These are phyloP conservation scores for Allomyces macrogynus DNA, from an alignment of 192 early-diverging fungal species.

Conservation along the genomic window DNA sequence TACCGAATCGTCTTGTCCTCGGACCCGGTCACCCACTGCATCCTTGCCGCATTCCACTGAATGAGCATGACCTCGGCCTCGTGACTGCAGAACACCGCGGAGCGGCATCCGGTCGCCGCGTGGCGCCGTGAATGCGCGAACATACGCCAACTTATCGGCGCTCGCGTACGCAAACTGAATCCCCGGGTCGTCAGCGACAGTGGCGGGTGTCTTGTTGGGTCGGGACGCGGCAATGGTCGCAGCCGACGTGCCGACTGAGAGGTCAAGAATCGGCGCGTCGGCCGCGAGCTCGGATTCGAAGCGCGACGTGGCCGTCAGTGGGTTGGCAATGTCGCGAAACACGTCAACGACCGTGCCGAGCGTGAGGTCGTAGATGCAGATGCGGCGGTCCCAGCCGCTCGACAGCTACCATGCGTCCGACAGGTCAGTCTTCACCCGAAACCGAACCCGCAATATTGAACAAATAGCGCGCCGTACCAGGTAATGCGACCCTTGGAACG, in stretches of 20 bases:
- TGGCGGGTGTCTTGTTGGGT: neutral
- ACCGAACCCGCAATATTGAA: too few relatives aligned
- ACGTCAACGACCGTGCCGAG: constrained; percentile 17
- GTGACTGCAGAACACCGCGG: constrained; percentile 26
- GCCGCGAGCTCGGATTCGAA: constrained; percentile 22
- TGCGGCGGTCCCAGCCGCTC: constrained; percentile 34
- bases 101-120: constrained; percentile 30
- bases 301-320: too few relatives aligned
- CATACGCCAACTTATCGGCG: constrained; percentile 29
- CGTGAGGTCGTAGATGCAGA: constrained; percentile 28
- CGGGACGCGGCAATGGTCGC: too few relatives aligned
- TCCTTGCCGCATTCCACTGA: constrained; percentile 19
- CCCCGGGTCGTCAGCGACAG: neutral
- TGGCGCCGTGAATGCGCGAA: constrained; percentile 22
- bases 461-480: constrained; percentile 14
- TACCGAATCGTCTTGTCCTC: constrained; percentile 32
- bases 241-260: constrained; percentile 11
- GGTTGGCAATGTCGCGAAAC: constrained; percentile 15
- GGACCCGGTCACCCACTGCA: constrained; percentile 36
- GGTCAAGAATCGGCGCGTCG: constrained; percentile 30
- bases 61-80: constrained; percentile 40
- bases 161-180: constrained; percentile 32
- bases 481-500: constrained; percentile 21
- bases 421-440: too few relatives aligned
- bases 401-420: too few relatives aligned